A percentile compares a stretch with the other conserved stretches of the same genome.
These are phyloP conservation scores for Amesomyces nigricolor DNA, from an alignment of 2,329 filamentous ascomycete species.

Conservation along the genomic window DNA sequence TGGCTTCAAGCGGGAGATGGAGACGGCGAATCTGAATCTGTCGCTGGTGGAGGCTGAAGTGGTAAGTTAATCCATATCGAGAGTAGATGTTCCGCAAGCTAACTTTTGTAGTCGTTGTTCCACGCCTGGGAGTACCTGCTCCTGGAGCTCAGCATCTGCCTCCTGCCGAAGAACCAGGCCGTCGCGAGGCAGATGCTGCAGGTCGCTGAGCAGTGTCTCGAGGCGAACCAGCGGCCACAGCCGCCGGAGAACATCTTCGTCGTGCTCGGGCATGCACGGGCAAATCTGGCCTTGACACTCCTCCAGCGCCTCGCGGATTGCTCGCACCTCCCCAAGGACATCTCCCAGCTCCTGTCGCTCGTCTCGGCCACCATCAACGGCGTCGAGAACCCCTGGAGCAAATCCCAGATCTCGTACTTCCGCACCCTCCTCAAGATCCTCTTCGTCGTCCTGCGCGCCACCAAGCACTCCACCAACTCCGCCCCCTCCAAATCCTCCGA, in stretches of 20 bases:
- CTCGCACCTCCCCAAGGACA: constrained; percentile 44
- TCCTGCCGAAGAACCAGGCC: constrained; percentile 43
- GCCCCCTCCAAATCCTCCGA: constrained; percentile 30
- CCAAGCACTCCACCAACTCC: constrained; percentile 39
- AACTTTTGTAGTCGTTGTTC: constrained; percentile 58
- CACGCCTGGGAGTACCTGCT: constrained; percentile 86
- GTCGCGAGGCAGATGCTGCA: constrained; percentile 66
- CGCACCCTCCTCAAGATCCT: constrained; percentile 77
- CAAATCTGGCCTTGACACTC: constrained; percentile 75
- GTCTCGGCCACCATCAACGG: constrained; percentile 48
- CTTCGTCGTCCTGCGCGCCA: constrained; percentile 71
- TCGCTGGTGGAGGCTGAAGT: constrained; percentile 90
- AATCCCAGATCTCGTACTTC: constrained; percentile 62
- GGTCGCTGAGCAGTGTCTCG: constrained; percentile 71
- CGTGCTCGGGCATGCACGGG: constrained; percentile 67
- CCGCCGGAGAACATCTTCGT: constrained; percentile 78
- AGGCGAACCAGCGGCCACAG: constrained; percentile 66
- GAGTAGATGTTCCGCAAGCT: not conserved
- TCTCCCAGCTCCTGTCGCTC: constrained; percentile 46
- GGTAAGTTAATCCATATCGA: constrained; percentile 42
- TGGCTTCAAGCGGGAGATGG: constrained; percentile 78
- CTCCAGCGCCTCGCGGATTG: constrained; percentile 70
- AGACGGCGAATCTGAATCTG: constrained; percentile 81
- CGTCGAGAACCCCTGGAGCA: constrained; percentile 49
- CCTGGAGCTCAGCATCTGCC: constrained; percentile 68